Evolutionary conservation across 2,329 filamentous ascomycete genomes (phyloP), one percentile per base, ranked within the genome.

Genomic region (Tothia fuscella): DNA sequence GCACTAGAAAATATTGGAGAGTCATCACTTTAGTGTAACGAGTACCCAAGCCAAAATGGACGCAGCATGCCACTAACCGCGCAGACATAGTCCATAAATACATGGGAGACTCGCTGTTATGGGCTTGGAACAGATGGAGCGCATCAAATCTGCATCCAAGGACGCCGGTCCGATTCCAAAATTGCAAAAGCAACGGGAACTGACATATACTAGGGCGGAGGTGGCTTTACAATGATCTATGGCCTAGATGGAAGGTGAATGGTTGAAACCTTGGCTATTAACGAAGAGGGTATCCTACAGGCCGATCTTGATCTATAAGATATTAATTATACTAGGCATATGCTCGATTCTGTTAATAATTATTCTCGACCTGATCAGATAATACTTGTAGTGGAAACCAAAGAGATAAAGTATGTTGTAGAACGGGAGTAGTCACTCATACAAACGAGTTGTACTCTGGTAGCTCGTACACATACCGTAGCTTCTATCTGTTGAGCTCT

Each of bases 61-160:
- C 38, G 12, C 30, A 34, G 17, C 21, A 12, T n/a, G 17, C 22
- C 12, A 16, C 9, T 14, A 26, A 38, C 5, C 38, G 46, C 25
- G 14, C 38, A 16, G 46, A 46, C 16, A 43, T 56, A 24, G 51
- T 47, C 4, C 40, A 44, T 3, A 34, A 52, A 45, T 65, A 64
- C 36, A 63, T 63, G 22, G 56, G 62, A 17, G 69, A 68, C 35
- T 62, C 61, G 0, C 50, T 68, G 5, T 52, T 56, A 5, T 48
- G 63, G 17, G 56, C 46, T 68, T 64, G 3, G 53, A 59, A 1
- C 58, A 70, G 36, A 68, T 70, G 65, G 50, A 52, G 10, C 53
- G 56, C 1, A 65, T 71, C 20, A 59, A 56, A 17, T 57, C 59
- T 3, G 56, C 59, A 3, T 59, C 66, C 6, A 58, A 59, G 2